Evolutionary conservation across 305 asterid genomes (phyloP), one percentile per base, ranked within the genome.

Genomic region (Galium porrigens): DNA sequence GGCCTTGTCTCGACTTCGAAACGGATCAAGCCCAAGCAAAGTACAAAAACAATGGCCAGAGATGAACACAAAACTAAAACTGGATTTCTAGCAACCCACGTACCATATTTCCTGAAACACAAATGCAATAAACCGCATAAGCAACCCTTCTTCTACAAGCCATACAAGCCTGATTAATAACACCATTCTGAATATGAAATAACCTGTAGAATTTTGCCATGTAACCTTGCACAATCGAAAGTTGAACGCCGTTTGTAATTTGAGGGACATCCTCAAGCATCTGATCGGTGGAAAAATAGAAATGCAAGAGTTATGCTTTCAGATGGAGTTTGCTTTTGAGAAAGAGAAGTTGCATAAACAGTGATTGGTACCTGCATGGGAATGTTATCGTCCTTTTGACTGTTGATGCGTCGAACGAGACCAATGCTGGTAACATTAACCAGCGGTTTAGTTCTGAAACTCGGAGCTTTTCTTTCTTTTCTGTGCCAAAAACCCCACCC

Each of bases 41-140:
- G 95, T 75, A 85, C 74, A 65, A 86, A 81, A 77, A 90, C 88
- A 39, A 88, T 60, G 64, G 74, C 81, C 76, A 90, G 71, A 7
- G 99, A 94, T 3, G 89, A 86, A 74, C 90, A 90, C 78, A 94
- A 72, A 39, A 94, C 95, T 67, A 87, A 90, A 64, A 73, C 39
- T 25, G 97, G 96, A 83, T 90, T 82, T 81, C 99, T 86, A 57
- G 99, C 99, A 75, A 94, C 99, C 96, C 94, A 87, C 66, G 97
- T 90, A 61, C 99, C 99, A 58, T 94, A 94, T 83, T 81, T 82
- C 97, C 99, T 94, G 94, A 73, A 76, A 77, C 4, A 69, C 51
- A 66, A 67, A 73, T 67, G 62, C 46, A 34, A 65, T 37, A 46
- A 64, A 68, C 73, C 44, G 64, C 63, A 69, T 86, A 75, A 82